Evolutionary conservation across 2,329 filamentous ascomycete genomes (phyloP), one percentile per base, ranked within the genome.

Genomic region (Stylonectria norvegica): DNA sequence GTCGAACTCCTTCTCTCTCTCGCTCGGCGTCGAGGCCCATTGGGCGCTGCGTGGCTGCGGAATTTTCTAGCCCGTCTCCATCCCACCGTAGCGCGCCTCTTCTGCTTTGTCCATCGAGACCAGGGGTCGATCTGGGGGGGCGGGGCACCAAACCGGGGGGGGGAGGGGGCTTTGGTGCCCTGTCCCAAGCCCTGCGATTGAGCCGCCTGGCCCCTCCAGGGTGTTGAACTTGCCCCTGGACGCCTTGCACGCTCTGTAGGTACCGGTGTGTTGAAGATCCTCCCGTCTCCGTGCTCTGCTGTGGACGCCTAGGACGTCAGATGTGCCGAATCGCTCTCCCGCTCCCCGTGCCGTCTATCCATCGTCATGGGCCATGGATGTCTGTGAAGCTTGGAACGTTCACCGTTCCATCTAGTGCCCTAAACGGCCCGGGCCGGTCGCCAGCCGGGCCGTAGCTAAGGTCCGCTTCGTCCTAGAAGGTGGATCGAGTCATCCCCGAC

Each of bases 401-500:
- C 43, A 31, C 38, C 33, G 43, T 46, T 36, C n/a, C n/a, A n/a
- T n/a, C n/a, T n/a, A 43, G 44, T 38, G 38, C 33, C 40, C 36
- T 45, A 43, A 48, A 49, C 52, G 54, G 54, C 44, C 54, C 54
- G 52, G 52, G 19, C 54, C 50, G 52, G 54, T 42, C 50, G 36
- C 40, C 38, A 41, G 45, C 52, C 54, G 50, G 54, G 43, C 54
- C 54, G 52, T 47, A 45, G 39, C 48, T 47, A 46, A 49, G 29
- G 42, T 45, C 38, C 42, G 48, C 35, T 45, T 45, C 43, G 30
- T 47, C 35, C 36, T 38, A 40, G 40, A 34, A 37, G 27, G 32
- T 20, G 27, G 36, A 34, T 41, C 34, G 36, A 37, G 29, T 17
- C 17, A 31, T 34, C 33, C 32, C 36, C 34, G 20, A 25, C 32